Percentiles rank a stretch among this genome's conserved stretches.
Conservation (phyloP, 352 stramenopile species). For the Globisporangium cylindrosporum region DNA sequence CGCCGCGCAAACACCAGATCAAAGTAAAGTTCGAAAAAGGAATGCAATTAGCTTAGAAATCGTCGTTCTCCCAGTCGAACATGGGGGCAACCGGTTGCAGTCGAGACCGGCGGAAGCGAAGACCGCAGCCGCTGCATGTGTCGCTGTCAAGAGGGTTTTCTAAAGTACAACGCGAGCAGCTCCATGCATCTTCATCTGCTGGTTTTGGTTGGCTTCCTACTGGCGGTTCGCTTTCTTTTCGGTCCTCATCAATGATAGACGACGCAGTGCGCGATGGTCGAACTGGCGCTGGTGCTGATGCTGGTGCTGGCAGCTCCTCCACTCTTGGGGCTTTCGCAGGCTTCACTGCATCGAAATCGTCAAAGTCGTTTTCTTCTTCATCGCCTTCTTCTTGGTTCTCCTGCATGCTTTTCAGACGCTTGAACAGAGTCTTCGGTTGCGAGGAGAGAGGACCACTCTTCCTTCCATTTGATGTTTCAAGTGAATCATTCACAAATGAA, state of each 20-base stretch:
- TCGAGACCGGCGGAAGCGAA: conserved; percentile 63
- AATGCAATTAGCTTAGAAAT: conserved; percentile 28
- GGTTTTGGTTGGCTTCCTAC: conserved; percentile 11
- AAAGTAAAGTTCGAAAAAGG: not conserved
- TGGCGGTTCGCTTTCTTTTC: conserved; percentile 40
- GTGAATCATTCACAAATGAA: conserved; percentile 12
- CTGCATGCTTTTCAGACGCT: conserved; percentile 27
- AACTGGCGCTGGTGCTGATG: not conserved
- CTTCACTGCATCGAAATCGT: not conserved
- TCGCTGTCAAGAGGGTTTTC: conserved; percentile 57
- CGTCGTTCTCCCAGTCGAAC: conserved; percentile 51
- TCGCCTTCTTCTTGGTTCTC: conserved; percentile 21
- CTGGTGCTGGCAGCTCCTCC: not conserved
- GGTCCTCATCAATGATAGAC: conserved; percentile 36
- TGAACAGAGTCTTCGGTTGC: conserved; percentile 20
- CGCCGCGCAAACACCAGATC: conserved; percentile 8
- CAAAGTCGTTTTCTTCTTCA: conserved; percentile 23
- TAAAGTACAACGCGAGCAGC: conserved; percentile 75
- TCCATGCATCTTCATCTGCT: conserved; percentile 39
- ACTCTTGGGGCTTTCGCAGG: not conserved
- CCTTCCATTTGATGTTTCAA: not conserved
- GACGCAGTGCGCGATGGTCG: not conserved
- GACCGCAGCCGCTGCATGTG: conserved; percentile 62
- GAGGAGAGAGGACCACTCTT: not conserved
- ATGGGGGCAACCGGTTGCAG: conserved; percentile 29